Conservation (phyloP, 106 monocot species). For the Apostasia shenzhenica region DNA sequence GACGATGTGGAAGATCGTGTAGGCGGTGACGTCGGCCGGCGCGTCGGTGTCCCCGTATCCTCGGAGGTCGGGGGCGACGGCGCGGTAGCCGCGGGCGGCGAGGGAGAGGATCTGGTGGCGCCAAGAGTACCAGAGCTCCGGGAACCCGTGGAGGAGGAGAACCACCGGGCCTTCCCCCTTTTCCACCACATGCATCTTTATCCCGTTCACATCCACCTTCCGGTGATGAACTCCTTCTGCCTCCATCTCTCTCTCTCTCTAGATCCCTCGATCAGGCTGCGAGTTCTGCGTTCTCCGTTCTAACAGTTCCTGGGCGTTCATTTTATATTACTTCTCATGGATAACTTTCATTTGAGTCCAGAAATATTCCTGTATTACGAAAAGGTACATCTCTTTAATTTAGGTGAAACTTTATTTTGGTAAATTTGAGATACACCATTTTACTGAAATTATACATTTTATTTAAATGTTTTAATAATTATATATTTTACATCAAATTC, state of each 20-base stretch:
- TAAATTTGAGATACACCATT: no score
- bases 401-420: no score
- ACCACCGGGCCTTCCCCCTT: conserved; percentile 44
- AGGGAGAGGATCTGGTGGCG: conserved; percentile 53
- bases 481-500: no score
- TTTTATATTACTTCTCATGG: no score
- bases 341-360: neutral
- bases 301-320: no score
- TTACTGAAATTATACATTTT: no score
- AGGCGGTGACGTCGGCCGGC: neutral
- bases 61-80: conserved; percentile 62
- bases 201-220: conserved; percentile 45
- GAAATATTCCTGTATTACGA: no score
- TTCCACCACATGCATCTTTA: conserved; percentile 63
- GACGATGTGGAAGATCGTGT: conserved; percentile 17
- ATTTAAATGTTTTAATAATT: no score
- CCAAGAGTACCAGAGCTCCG: conserved; percentile 80
- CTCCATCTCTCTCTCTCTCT: neutral
- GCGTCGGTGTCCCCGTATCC: conserved; percentile 49
- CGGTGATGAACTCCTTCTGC: conserved; percentile 1
- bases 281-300: no score
- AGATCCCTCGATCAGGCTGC: no score
- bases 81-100: conserved; percentile 39
- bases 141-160: conserved; percentile 62
- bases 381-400: no score